A percentile compares a stretch with the other conserved stretches of the same genome.
Conservation (phyloP, 1,284 basidiomycete species). For the Boletus sp. region DNA sequence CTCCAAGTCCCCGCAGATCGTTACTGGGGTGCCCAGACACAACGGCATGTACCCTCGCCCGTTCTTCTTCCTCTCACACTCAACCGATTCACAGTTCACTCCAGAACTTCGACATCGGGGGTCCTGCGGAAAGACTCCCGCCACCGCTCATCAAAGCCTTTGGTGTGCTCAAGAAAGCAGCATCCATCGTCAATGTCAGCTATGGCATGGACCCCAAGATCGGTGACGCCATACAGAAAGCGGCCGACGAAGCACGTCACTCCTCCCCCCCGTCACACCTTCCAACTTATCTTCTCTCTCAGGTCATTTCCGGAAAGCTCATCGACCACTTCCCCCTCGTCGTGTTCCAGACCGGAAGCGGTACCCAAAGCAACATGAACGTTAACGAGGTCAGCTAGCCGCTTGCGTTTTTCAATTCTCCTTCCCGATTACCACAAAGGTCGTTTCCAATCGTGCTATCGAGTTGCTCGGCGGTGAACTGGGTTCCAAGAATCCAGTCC, state of each 20-base stretch:
- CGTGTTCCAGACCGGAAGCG: slow-evolving; percentile 98
- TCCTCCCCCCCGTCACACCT: background rate
- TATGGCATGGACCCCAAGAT: slow-evolving; percentile 93
- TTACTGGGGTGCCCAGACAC: slow-evolving; percentile 99
- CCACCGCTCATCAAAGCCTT: slow-evolving; percentile 96
- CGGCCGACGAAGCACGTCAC: slow-evolving; percentile 83
- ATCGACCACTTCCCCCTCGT: slow-evolving; percentile 96
- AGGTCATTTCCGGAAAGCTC: slow-evolving; percentile 96
- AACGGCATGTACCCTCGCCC: slow-evolving; percentile 54
- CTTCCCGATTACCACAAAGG: slow-evolving; percentile 42
- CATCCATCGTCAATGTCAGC: slow-evolving; percentile 84
- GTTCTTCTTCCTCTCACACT: background rate
- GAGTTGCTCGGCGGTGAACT: slow-evolving; percentile 94
- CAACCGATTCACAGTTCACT: slow-evolving; percentile 58
- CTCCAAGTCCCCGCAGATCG: slow-evolving; percentile 91
- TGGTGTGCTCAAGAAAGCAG: slow-evolving; percentile 97
- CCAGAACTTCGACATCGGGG: slow-evolving; percentile 99
- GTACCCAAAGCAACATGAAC: slow-evolving; percentile 99
- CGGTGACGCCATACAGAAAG: slow-evolving; percentile 85
- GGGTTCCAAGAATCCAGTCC: slow-evolving; percentile 95
- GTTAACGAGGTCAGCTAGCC: slow-evolving; percentile 76
- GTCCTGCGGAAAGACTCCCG: slow-evolving; percentile 88
- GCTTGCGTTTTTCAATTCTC: background rate
- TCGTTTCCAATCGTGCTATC: slow-evolving; percentile 98
- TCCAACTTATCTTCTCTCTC: slow-evolving; percentile 5